A percentile compares a stretch with the other conserved stretches of the same genome.
phyloP scores from a whole-genome alignment of 2,329 filamentous ascomycete species.

The Phialocephala subalpina region DNA sequence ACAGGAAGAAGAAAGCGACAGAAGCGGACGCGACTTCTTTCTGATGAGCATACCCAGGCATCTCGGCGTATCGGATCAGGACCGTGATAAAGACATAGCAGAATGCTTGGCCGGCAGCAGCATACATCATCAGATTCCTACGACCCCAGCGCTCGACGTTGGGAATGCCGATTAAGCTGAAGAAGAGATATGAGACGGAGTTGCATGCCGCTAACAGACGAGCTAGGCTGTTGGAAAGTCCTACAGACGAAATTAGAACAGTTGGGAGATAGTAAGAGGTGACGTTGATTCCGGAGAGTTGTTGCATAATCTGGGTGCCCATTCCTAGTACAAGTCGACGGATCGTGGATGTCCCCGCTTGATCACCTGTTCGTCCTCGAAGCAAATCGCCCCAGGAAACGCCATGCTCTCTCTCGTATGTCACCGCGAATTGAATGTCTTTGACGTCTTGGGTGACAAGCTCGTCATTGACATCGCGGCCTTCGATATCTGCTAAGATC shows the following conservation, averaged over 20 bases:
- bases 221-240: conserved; percentile 47
- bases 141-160: conserved; percentile 60
- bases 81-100: conserved; percentile 41
- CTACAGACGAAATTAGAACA: conserved; percentile 55
- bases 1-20: conserved; percentile 23
- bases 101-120: conserved; percentile 45
- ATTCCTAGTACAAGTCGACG: conserved; percentile 50
- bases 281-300: conserved; percentile 47
- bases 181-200: conserved; percentile 4
- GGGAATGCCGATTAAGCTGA: conserved; percentile 21
- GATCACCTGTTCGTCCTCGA: conserved; percentile 46
- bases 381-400: conserved; percentile 14
- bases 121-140: conserved; percentile 65
- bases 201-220: background rate
- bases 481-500: conserved; percentile 49
- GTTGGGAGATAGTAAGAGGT: conserved; percentile 53
- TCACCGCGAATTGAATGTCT: conserved; percentile 2
- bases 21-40: conserved; percentile 20
- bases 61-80: conserved; percentile 19
- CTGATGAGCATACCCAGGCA: conserved; percentile 20
- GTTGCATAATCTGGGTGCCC: conserved; percentile 55
- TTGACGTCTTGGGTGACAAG: conserved; percentile 6
- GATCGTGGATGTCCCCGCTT: conserved; percentile 54
- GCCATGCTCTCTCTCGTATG: conserved; percentile 1
- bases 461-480: conserved; percentile 56